Evolutionary conservation across 139 green algal species (phyloP), one percentile per base, ranked within the genome.

Genomic region (Desmodesmus armatus): DNA sequence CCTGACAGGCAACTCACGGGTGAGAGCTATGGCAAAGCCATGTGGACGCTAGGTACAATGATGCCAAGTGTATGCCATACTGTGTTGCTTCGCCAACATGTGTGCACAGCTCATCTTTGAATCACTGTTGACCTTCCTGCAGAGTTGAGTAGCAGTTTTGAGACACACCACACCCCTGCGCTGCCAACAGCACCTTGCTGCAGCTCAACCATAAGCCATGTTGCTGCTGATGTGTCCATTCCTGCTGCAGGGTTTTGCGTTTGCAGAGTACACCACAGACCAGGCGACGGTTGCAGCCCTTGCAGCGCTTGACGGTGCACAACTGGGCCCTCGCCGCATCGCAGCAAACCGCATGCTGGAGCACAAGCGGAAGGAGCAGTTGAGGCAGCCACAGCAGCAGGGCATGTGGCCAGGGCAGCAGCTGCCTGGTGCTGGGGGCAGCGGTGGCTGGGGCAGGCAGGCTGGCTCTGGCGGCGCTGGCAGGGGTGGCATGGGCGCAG

Each of bases 181-280:
- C 9, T n/a, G n/a, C n/a, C n/a, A n/a, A n/a, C n/a, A n/a, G n/a
- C n/a, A n/a, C n/a, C n/a, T 6, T 49, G 62, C 19, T 29, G 63
- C 47, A 21, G 5, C 43, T n/a, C n/a, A n/a, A n/a, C n/a, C n/a
- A n/a, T n/a, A n/a, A n/a, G n/a, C n/a, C n/a, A n/a, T 29, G 60
- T 7, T 78, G 60, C 72, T 78, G 66, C 67, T 81, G 62, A 51
- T 80, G 29, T 33, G 29, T 17, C 72, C 71, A 25, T n/a, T 81
- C 9, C 63, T 53, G 40, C 35, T 83, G 62, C 89, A 96, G 93
- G 94, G 94, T 39, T 97, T 96, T 63, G 94, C 92, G 9, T 97
- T 97, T 80, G 94, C 91, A 51, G 93, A 97, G 90, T 97, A 87
- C 77, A 58, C 75, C 11, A 94, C 97, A 51, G 85, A 92, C 6